Percentiles rank a stretch among this genome's conserved stretches.
Conservation (phyloP, 2,329 filamentous ascomycete species). For the Xenosphaeropsis pyriputrescens region DNA sequence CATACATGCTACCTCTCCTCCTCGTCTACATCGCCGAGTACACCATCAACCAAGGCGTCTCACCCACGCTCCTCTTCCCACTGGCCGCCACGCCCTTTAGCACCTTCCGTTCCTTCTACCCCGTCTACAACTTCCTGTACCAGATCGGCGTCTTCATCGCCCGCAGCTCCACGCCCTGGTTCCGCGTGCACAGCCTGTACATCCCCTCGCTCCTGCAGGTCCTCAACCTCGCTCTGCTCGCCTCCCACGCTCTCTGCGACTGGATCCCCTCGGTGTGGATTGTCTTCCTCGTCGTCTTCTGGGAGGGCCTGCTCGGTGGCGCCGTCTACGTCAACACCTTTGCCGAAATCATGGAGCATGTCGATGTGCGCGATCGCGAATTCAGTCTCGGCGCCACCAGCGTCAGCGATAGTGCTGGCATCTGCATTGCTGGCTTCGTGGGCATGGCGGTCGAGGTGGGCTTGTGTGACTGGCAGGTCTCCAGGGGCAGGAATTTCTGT, state of each 20-base stretch:
- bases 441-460: slow-evolving; percentile 71
- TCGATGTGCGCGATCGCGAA: slow-evolving; percentile 66
- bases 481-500: slow-evolving; percentile 65
- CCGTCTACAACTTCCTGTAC: slow-evolving; percentile 88
- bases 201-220: slow-evolving; percentile 71
- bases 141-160: slow-evolving; percentile 93
- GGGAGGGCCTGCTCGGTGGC: slow-evolving; percentile 86
- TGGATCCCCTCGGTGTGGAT: slow-evolving; percentile 79
- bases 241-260: slow-evolving; percentile 60
- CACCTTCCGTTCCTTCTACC: slow-evolving; percentile 79
- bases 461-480: slow-evolving; percentile 74
- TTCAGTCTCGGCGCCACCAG: slow-evolving; percentile 84
- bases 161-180: slow-evolving; percentile 76
- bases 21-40: slow-evolving; percentile 95
- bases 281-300: slow-evolving; percentile 77
- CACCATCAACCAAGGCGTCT: slow-evolving; percentile 89
- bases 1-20: slow-evolving; percentile 78
- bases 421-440: slow-evolving; percentile 75
- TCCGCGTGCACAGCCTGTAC: slow-evolving; percentile 71
- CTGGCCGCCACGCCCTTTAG: slow-evolving; percentile 61
- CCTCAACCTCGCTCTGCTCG: slow-evolving; percentile 59
- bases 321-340: slow-evolving; percentile 95
- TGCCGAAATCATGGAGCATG: slow-evolving; percentile 78
- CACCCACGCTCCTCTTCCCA: slow-evolving; percentile 81
- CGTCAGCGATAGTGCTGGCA: slow-evolving; percentile 82